A percentile compares a stretch with the other conserved stretches of the same genome.
These are phyloP conservation scores for Coniochaeta prunicola DNA, from an alignment of 2,329 filamentous ascomycete genomes.

Conservation along the genomic window DNA sequence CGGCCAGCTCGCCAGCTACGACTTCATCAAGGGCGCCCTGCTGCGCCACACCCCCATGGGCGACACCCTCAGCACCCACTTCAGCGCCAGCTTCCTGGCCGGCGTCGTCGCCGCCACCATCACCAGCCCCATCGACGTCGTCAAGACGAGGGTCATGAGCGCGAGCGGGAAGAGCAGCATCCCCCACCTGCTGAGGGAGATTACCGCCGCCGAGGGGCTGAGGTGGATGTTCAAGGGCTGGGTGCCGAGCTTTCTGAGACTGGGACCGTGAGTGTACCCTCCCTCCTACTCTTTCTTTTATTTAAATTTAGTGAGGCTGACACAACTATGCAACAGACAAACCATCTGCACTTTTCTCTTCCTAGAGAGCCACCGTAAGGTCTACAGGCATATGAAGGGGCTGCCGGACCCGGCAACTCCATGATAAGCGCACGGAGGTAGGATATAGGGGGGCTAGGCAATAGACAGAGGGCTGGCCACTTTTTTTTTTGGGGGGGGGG, in stretches of 20 bases:
- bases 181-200: conserved; percentile 52
- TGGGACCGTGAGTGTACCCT: conserved; percentile 48
- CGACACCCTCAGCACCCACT: conserved; percentile 70
- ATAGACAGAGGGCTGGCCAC: conserved; percentile 11
- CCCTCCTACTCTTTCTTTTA: too few species aligned
- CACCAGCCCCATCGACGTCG: conserved; percentile 78
- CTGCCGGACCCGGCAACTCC: conserved; percentile 25
- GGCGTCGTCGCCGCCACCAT: conserved; percentile 80
- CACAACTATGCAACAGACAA: too few species aligned
- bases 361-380: conserved; percentile 77
- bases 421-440: conserved; percentile 9
- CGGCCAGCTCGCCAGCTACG: conserved; percentile 76
- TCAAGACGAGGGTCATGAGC: conserved; percentile 86
- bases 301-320: too few species aligned
- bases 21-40: conserved; percentile 68
- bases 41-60: conserved; percentile 58
- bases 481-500: not conserved
- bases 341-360: conserved; percentile 85
- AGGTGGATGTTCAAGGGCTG: conserved; percentile 86
- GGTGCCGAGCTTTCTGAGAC: conserved; percentile 66
- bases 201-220: conserved; percentile 64
- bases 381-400: conserved; percentile 53
- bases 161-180: conserved; percentile 47
- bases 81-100: conserved; percentile 68
- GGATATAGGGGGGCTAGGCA: conserved; percentile 4